These are phyloP conservation scores for Penicillium paxilli DNA, from an alignment of 495 filamentous ascomycete genomes.

Conservation along the genomic window DNA sequence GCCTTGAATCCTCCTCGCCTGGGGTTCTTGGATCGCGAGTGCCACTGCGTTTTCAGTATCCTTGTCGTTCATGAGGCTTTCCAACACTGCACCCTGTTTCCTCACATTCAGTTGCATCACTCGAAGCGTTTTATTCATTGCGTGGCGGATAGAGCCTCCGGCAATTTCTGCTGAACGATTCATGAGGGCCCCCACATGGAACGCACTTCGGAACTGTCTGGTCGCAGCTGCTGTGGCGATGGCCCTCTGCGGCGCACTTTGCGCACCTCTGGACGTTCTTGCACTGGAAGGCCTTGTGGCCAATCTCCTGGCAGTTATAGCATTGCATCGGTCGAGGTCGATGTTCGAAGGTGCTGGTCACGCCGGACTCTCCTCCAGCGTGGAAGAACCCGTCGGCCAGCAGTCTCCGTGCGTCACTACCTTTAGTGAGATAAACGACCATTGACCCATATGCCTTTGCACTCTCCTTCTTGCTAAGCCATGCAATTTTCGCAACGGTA, in stretches of 20 bases:
- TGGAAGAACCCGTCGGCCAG: constrained; percentile 28
- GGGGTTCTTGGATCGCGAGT: constrained; percentile 26
- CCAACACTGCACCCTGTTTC: constrained; percentile 24
- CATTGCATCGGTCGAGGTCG: constrained; percentile 26
- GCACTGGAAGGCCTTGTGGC: constrained; percentile 24
- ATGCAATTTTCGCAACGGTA: constrained; percentile 24
- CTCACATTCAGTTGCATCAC: constrained; percentile 32
- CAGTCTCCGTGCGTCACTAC: constrained; percentile 23
- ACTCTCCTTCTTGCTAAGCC: constrained; percentile 33
- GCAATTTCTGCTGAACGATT: constrained; percentile 33
- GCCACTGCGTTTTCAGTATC: constrained; percentile 13
- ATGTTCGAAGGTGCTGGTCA: constrained; percentile 26
- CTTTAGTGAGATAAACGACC: constrained; percentile 34
- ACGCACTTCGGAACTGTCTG: constrained; percentile 23
- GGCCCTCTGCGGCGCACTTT: constrained; percentile 25
- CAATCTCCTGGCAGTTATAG: constrained; percentile 31
- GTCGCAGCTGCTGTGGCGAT: constrained; percentile 24
- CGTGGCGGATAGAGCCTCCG: constrained; percentile 22
- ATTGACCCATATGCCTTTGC: constrained; percentile 34
- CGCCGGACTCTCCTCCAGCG: constrained; percentile 25
- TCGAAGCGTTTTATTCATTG: constrained; percentile 28
- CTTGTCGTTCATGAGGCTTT: constrained; percentile 32
- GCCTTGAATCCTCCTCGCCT: constrained; percentile 25
- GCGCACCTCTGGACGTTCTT: constrained; percentile 28
- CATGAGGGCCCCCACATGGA: constrained; percentile 24